These are phyloP conservation scores for Salvia rosmarinus DNA, from an alignment of 257 asterid genomes.

Conservation along the genomic window DNA sequence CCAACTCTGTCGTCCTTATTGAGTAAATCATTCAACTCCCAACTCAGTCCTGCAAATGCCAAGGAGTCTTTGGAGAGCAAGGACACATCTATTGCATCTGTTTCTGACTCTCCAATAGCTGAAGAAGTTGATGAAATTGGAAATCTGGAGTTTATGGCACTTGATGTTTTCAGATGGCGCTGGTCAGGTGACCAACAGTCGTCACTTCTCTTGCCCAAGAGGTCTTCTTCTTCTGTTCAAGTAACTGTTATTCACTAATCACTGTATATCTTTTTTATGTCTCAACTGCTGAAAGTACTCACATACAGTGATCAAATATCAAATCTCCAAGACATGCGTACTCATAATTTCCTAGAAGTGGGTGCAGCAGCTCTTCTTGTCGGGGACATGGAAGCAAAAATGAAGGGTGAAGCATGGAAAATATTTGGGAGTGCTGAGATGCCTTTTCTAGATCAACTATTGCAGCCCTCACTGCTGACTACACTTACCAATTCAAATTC, in stretches of 20 bases:
- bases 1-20: slow-evolving; percentile 86
- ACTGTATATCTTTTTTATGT: slow-evolving; percentile 23
- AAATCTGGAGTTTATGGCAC: slow-evolving; percentile 74
- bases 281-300: slow-evolving; percentile 36
- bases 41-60: slow-evolving; percentile 74
- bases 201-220: slow-evolving; percentile 69
- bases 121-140: slow-evolving; percentile 83
- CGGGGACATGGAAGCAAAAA: slow-evolving; percentile 95
- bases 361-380: slow-evolving; percentile 99
- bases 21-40: slow-evolving; percentile 93
- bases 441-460: slow-evolving; percentile 93
- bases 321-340: slow-evolving; percentile 68
- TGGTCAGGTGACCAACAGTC: slow-evolving; percentile 90
- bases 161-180: slow-evolving; percentile 93
- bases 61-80: slow-evolving; percentile 84
- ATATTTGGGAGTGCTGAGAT: slow-evolving; percentile 82
- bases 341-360: slow-evolving; percentile 88
- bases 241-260: slow-evolving; percentile 32
- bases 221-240: slow-evolving; percentile 56
- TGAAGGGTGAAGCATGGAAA: slow-evolving; percentile 92
- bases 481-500: slow-evolving; percentile 95
- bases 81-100: slow-evolving; percentile 73
- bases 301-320: slow-evolving; percentile 76
- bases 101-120: slow-evolving; percentile 69
- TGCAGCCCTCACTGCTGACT: slow-evolving; percentile 94